phyloP scores from a whole-genome alignment of 2,329 filamentous ascomycete species.

The Xylaria multiplex region DNA sequence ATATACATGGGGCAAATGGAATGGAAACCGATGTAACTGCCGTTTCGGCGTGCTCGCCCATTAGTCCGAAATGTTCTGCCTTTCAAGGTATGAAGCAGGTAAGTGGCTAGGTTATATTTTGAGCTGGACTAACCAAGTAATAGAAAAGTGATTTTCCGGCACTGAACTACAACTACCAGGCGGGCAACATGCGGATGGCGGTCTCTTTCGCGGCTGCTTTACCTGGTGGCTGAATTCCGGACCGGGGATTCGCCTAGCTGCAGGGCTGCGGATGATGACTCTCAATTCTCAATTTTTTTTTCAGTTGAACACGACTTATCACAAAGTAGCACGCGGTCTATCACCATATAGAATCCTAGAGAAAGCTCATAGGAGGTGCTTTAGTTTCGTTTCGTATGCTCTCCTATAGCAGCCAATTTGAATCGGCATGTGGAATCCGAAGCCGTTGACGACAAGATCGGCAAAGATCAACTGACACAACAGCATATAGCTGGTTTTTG shows the following conservation, averaged over 20 bases:
- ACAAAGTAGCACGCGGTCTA: constrained; percentile 3
- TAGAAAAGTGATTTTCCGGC: background rate
- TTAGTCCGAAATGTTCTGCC: constrained; percentile 3
- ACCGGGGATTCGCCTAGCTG: constrained; percentile 23
- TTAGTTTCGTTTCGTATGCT: background rate
- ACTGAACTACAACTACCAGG: background rate
- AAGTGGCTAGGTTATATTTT: background rate
- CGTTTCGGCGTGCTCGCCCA: background rate
- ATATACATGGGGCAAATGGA: background rate
- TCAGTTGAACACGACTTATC: constrained; percentile 19
- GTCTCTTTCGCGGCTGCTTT: background rate
- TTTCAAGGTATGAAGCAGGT: background rate
- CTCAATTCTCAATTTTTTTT: background rate
- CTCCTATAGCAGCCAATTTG: background rate
- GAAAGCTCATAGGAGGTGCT: background rate
- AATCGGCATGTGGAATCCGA: background rate
- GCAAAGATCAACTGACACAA: background rate
- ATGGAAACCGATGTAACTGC: background rate
- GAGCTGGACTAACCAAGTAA: background rate
- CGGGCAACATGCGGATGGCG: constrained; percentile 5
- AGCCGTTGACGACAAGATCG: constrained; percentile 2
- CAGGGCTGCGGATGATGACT: constrained; percentile 34
- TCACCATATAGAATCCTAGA: background rate
- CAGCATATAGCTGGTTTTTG: no score
- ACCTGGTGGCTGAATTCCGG: background rate